These are phyloP conservation scores for Termitomyces sp. DNA, from an alignment of 768 basidiomycete genomes.

Conservation along the genomic window DNA sequence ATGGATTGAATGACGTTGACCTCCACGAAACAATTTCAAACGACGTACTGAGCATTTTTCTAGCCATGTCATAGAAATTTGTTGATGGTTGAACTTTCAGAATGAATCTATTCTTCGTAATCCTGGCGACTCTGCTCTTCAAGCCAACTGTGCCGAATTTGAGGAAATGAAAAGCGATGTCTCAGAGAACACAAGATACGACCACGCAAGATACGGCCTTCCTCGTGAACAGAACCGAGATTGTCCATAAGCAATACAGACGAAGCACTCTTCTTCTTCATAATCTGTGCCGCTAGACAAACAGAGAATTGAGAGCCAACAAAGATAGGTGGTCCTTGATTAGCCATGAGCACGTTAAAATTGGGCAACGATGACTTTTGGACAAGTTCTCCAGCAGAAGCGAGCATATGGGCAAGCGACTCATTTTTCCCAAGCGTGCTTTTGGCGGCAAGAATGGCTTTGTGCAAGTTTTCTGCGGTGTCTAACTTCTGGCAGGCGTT, in stretches of 20 bases:
- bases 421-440: not conserved
- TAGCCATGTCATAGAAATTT: not conserved
- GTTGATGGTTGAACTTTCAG: no score
- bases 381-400: not conserved
- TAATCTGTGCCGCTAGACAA: not conserved
- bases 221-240: not conserved
- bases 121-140: not conserved
- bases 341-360: not conserved
- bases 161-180: conserved; percentile 1
- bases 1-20: not conserved
- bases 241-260: conserved; percentile 4
- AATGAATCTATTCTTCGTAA: not conserved
- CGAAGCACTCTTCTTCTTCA: conserved; percentile 1
- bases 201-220: not conserved
- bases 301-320: not conserved
- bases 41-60: conserved; percentile 5
- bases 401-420: not conserved
- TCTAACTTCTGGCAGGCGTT: not conserved
- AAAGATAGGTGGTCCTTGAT: not conserved
- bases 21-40: not conserved
- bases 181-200: not conserved
- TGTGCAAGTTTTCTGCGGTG: not conserved
- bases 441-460: not conserved
- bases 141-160: not conserved
- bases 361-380: conserved; percentile 4